A percentile compares a stretch with the other conserved stretches of the same genome.
Conservation (phyloP, 2,329 filamentous ascomycete species). For the Nakataea oryzae region DNA sequence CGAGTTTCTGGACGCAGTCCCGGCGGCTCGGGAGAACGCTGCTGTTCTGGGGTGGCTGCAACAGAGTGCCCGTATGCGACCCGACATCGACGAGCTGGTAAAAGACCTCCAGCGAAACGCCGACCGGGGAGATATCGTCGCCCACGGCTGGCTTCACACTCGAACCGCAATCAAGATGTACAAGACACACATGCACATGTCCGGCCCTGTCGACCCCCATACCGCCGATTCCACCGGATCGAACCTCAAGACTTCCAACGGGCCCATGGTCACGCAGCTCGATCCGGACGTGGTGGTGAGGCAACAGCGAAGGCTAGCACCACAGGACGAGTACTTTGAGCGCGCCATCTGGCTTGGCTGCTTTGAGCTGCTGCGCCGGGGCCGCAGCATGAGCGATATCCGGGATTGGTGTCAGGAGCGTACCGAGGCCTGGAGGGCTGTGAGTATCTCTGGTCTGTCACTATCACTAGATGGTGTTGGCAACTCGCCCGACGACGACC, state of each 20-base stretch:
- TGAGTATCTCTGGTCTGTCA: conserved; percentile 68
- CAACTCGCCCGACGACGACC: conserved; percentile 23
- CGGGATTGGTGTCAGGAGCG: conserved; percentile 78
- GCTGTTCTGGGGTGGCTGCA: conserved; percentile 82
- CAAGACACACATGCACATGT: conserved; percentile 66
- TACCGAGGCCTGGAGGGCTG: conserved; percentile 81
- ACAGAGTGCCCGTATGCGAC: conserved; percentile 58
- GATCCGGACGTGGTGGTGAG: conserved; percentile 85
- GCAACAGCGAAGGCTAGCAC: conserved; percentile 64
- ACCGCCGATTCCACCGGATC: conserved; percentile 44
- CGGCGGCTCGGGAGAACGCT: conserved; percentile 65
- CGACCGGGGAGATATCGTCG: conserved; percentile 71
- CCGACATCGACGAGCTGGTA: conserved; percentile 66
- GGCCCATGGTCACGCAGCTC: conserved; percentile 70
- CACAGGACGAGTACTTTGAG: conserved; percentile 81
- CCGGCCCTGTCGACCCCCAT: conserved; percentile 53
- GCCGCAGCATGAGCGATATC: conserved; percentile 63
- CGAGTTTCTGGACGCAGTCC: conserved; percentile 64
- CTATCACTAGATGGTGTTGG: conserved; percentile 35
- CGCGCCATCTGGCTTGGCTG: conserved; percentile 87
- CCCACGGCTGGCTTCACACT: conserved; percentile 87
- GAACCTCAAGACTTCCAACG: conserved; percentile 47
- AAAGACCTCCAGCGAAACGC: conserved; percentile 66
- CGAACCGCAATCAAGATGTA: conserved; percentile 81
- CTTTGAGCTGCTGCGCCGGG: conserved; percentile 83